Percentiles rank a stretch among this genome's conserved stretches.
phyloP scores from a whole-genome alignment of 73 alveolate genomes.

The Paramecium bursaria region DNA sequence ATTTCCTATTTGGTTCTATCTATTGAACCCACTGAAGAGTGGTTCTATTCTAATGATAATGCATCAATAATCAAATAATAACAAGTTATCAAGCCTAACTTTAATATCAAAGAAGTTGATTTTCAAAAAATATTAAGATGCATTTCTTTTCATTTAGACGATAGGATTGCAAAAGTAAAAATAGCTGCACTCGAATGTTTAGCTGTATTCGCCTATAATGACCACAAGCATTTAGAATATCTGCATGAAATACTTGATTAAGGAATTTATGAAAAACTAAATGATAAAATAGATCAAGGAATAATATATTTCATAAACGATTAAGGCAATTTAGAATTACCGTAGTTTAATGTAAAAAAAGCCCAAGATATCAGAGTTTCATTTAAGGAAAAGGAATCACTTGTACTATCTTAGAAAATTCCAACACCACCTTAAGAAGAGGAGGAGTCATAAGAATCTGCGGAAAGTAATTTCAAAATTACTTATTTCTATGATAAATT shows the following conservation, averaged over 20 bases:
- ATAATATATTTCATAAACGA: constrained; percentile 33
- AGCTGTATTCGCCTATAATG: background rate
- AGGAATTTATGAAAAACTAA: constrained; percentile 10
- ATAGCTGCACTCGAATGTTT: constrained; percentile 33
- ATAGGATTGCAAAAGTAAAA: constrained; percentile 24
- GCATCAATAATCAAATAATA: background rate
- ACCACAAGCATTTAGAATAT: constrained; percentile 10
- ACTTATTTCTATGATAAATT: constrained; percentile 40
- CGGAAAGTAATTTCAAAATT: background rate
- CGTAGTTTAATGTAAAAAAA: constrained; percentile 12
- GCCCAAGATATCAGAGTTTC: background rate
- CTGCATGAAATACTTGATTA: constrained; percentile 34
- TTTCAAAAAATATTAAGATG: background rate
- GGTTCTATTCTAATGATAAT: background rate
- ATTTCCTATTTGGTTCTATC: background rate
- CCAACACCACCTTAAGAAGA: background rate
- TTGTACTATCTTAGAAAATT: background rate
- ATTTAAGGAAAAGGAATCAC: background rate
- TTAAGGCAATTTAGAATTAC: constrained; percentile 40
- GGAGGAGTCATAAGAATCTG: constrained; percentile 26
- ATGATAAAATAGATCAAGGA: constrained; percentile 42
- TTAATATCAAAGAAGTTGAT: constrained; percentile 19
- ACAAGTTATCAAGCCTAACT: background rate
- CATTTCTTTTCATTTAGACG: constrained; percentile 15
- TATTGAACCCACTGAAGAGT: constrained; percentile 37